Conservation (phyloP, 768 basidiomycete species). For the Leucogyrophana mollusca region DNA sequence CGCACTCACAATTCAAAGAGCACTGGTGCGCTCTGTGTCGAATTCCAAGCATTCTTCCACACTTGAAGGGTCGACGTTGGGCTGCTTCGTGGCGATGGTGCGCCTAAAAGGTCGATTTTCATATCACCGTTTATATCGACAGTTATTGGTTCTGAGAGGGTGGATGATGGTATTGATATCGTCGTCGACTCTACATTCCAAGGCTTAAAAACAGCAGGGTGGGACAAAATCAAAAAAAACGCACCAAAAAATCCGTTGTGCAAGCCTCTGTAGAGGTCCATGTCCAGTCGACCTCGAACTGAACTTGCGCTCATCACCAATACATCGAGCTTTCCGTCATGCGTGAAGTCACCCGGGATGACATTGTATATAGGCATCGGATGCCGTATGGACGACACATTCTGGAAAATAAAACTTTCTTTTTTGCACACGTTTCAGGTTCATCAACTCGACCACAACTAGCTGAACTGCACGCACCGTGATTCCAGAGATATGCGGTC, state of each 20-base stretch:
- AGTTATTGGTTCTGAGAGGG: constrained; percentile 76
- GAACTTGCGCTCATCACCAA: constrained; percentile 77
- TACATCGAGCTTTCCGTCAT: constrained; percentile 87
- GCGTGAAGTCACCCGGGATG: constrained; percentile 91
- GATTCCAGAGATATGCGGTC: constrained; percentile 79
- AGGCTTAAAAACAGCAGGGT: neutral
- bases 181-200: constrained; percentile 36
- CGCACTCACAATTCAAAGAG: constrained; percentile 67
- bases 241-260: constrained; percentile 66
- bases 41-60: constrained; percentile 83
- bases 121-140: constrained; percentile 88
- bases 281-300: constrained; percentile 50
- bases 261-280: constrained; percentile 70
- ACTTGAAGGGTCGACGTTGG: constrained; percentile 48
- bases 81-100: constrained; percentile 40
- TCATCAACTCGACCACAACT: neutral
- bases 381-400: constrained; percentile 54
- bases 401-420: constrained; percentile 61
- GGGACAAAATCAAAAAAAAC: constrained; percentile 13
- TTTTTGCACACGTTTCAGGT: constrained; percentile 6
- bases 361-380: constrained; percentile 67
- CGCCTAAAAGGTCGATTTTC: constrained; percentile 83
- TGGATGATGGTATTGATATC: constrained; percentile 60
- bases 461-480: constrained; percentile 44
- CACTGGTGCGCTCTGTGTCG: constrained; percentile 45